phyloP scores from a whole-genome alignment of 768 basidiomycete genomes.

The Mycena kentingensis region DNA sequence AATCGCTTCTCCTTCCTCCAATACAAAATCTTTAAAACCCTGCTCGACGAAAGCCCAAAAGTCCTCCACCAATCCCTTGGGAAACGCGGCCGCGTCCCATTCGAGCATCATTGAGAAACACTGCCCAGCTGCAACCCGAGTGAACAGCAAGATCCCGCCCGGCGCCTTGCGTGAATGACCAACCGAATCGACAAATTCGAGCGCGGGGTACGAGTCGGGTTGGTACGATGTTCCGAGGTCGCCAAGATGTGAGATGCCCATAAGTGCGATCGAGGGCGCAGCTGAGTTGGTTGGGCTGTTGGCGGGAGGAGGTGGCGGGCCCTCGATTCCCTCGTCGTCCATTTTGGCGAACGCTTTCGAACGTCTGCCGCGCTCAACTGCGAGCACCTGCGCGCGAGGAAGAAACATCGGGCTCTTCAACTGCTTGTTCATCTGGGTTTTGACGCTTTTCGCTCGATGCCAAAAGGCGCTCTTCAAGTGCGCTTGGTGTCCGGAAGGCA shows the following conservation, averaged over 20 bases:
- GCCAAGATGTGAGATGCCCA: slow-evolving; percentile 20
- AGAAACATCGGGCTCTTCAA: slow-evolving; percentile 21
- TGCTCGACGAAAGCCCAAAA: slow-evolving; percentile 8
- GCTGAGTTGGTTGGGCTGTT: background rate
- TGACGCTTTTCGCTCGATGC: slow-evolving; percentile 21
- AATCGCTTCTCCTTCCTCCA: background rate
- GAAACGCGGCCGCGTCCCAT: slow-evolving; percentile 13
- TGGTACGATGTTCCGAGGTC: slow-evolving; percentile 9
- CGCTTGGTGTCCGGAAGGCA: slow-evolving; percentile 12
- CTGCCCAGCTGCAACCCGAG: slow-evolving; percentile 4
- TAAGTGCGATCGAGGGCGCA: slow-evolving; percentile 14
- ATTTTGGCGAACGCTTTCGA: slow-evolving; percentile 14
- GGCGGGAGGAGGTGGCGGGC: background rate
- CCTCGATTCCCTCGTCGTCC: slow-evolving; percentile 7
- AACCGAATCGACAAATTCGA: slow-evolving; percentile 18
- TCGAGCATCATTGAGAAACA: slow-evolving; percentile 17
- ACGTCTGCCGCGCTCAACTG: slow-evolving; percentile 13
- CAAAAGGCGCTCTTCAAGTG: slow-evolving; percentile 15
- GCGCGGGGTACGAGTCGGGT: slow-evolving; percentile 9
- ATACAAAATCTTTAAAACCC: background rate
- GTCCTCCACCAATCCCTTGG: slow-evolving; percentile 16
- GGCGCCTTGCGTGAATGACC: slow-evolving; percentile 17
- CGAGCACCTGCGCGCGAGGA: slow-evolving; percentile 20
- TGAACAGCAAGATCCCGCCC: slow-evolving; percentile 19
- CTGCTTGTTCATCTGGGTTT: slow-evolving; percentile 19